Conservation (phyloP, 495 filamentous ascomycete species). For the Parmelia sp. region DNA sequence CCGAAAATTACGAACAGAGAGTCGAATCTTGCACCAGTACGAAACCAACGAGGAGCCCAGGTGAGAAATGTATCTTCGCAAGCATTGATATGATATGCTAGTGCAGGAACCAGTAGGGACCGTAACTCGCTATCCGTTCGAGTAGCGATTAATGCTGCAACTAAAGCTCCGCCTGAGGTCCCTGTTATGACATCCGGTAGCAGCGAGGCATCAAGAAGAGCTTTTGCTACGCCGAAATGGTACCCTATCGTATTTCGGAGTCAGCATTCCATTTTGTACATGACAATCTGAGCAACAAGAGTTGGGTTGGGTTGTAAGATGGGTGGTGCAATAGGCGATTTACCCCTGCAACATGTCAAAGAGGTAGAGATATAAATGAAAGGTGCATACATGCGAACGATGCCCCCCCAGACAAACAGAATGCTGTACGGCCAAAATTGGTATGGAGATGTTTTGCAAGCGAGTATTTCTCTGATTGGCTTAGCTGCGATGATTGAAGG, state of each 20-base stretch:
- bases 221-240: slow-evolving; percentile 89
- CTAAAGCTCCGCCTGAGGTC: slow-evolving; percentile 87
- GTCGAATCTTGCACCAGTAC: slow-evolving; percentile 90
- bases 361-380: too few relatives aligned
- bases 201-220: slow-evolving; percentile 77
- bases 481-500: slow-evolving; percentile 55
- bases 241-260: slow-evolving; percentile 29
- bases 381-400: slow-evolving; percentile 72
- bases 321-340: too few relatives aligned
- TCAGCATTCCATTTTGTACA: too few relatives aligned
- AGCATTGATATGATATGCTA: slow-evolving; percentile 76
- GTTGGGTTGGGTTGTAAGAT: too few relatives aligned
- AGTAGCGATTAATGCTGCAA: slow-evolving; percentile 82
- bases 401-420: slow-evolving; percentile 91
- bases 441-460: slow-evolving; percentile 82
- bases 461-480: slow-evolving; percentile 67
- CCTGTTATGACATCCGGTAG: slow-evolving; percentile 93
- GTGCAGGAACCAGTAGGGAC: slow-evolving; percentile 72
- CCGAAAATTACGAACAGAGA: too few relatives aligned
- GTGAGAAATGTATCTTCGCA: slow-evolving; percentile 70
- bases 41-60: slow-evolving; percentile 82
- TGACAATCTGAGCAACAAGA: too few relatives aligned
- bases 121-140: slow-evolving; percentile 88
- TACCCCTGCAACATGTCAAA: too few relatives aligned
- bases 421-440: slow-evolving; percentile 86